These are phyloP conservation scores for Oxyria digyna DNA, from an alignment of 148 eudicot species.

Conservation along the genomic window DNA sequence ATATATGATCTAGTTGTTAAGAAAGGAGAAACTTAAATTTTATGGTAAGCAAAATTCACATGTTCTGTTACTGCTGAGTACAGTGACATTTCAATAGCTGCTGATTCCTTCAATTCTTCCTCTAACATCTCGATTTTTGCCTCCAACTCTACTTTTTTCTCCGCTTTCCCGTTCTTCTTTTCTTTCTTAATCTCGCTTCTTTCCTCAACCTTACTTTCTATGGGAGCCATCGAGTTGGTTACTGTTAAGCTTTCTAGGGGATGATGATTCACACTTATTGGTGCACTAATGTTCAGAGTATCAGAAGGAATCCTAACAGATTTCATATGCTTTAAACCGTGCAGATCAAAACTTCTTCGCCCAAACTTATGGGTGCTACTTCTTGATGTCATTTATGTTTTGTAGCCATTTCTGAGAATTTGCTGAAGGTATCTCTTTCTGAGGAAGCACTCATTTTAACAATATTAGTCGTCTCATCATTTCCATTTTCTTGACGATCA, in stretches of 20 bases:
- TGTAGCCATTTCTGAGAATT: slow-evolving; percentile 24
- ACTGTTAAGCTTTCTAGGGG: neutral
- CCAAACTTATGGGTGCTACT: slow-evolving; percentile 44
- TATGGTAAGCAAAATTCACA: no score
- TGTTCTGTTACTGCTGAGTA: slow-evolving; percentile 73
- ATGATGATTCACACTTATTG: neutral
- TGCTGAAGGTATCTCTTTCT: slow-evolving; percentile 26
- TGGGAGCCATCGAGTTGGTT: neutral
- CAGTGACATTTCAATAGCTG: slow-evolving; percentile 53
- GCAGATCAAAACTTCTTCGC: slow-evolving; percentile 34
- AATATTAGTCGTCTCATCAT: slow-evolving; percentile 17
- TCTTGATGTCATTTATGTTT: slow-evolving; percentile 34
- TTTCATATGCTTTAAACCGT: slow-evolving; percentile 51
- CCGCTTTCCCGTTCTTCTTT: slow-evolving; percentile 22
- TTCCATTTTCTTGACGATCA: slow-evolving; percentile 8
- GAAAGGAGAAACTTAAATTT: no score
- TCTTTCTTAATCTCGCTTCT: slow-evolving; percentile 25
- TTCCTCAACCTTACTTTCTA: no score
- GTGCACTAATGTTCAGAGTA: slow-evolving; percentile 14
- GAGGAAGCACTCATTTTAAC: slow-evolving; percentile 13
- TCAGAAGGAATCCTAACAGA: slow-evolving; percentile 38
- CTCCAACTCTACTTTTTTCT: slow-evolving; percentile 30
- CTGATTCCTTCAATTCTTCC: slow-evolving; percentile 77
- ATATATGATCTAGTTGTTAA: no score
- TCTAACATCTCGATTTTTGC: slow-evolving; percentile 59